Evolutionary conservation across 1,284 basidiomycete genomes (phyloP).

Genomic region (Inonotus hispidus): DNA sequence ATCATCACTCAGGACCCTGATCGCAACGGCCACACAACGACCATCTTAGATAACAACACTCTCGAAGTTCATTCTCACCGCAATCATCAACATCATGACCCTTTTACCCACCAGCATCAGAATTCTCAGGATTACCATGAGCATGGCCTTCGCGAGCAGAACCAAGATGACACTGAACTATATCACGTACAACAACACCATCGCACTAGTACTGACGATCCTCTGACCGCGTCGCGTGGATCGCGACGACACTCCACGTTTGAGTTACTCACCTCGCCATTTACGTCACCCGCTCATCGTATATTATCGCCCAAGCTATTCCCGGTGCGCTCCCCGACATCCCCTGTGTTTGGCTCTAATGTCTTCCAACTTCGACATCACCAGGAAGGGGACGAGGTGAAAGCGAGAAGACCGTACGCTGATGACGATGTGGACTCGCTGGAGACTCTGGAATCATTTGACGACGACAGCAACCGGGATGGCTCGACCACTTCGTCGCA

Average conservation of each 20-base stretch:
- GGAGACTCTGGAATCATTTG: constrained; percentile 11
- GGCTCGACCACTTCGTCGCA: not conserved
- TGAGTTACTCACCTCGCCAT: constrained; percentile 49
- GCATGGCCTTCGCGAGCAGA: not conserved
- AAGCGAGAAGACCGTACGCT: constrained; percentile 5
- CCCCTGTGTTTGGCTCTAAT: constrained; percentile 21
- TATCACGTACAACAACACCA: not conserved
- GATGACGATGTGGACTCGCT: constrained; percentile 17
- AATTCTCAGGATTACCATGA: too few relatives aligned
- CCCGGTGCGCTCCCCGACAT: constrained; percentile 20
- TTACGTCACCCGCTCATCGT: constrained; percentile 44
- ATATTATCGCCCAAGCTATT: constrained; percentile 28
- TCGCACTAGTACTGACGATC: not conserved
- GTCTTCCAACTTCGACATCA: not conserved
- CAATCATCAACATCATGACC: not conserved
- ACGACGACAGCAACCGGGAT: not conserved
- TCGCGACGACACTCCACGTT: constrained; percentile 15
- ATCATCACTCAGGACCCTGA: constrained; percentile 14
- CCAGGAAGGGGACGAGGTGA: not conserved
- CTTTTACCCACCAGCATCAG: not conserved
- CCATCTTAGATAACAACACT: constrained; percentile 7
- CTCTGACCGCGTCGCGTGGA: constrained; percentile 7
- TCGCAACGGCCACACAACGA: not conserved
- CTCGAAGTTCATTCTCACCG: constrained; percentile 7
- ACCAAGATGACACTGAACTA: not conserved